phyloP scores from a whole-genome alignment of 163 green algal species.

The Trebouxiophyceae sp. region DNA sequence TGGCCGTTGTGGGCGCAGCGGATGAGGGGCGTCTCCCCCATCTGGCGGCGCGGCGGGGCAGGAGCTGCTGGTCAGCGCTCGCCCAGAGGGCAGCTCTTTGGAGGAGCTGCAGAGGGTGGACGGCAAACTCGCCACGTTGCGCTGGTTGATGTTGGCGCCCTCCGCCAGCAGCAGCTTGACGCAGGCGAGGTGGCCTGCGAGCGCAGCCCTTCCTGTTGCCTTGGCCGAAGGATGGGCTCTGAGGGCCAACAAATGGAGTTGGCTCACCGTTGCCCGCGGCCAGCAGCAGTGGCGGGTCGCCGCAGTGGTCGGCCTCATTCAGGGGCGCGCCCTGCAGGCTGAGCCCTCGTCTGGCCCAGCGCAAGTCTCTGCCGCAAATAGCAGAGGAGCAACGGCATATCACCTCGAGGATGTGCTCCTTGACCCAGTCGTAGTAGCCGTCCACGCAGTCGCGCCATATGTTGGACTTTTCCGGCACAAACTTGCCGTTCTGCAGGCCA shows the following conservation, averaged over 20 bases:
- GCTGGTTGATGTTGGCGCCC: slow-evolving; percentile 87
- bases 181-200: slow-evolving; percentile 68
- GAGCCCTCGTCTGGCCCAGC: not conserved
- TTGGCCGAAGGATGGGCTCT: too few species aligned
- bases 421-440: slow-evolving; percentile 90
- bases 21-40: slow-evolving; percentile 83
- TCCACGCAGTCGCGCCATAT: slow-evolving; percentile 95
- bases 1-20: slow-evolving; percentile 88
- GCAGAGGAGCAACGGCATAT: not conserved
- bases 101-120: too few species aligned
- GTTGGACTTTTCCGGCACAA: slow-evolving; percentile 93
- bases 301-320: slow-evolving; percentile 93
- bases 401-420: slow-evolving; percentile 78
- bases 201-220: too few species aligned
- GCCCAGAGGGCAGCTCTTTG: not conserved
- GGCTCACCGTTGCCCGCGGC: slow-evolving; percentile 78
- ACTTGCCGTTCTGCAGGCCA: slow-evolving; percentile 70
- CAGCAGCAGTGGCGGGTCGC: slow-evolving; percentile 86
- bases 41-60: too few species aligned
- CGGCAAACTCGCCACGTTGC: slow-evolving; percentile 84
- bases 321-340: slow-evolving; percentile 64
- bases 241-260: too few species aligned
- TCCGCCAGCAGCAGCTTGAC: slow-evolving; percentile 77
- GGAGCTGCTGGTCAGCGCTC: too few species aligned
- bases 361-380: too few species aligned